phyloP scores from a whole-genome alignment of 352 stramenopile genomes.

The Phytopythium vexans region DNA sequence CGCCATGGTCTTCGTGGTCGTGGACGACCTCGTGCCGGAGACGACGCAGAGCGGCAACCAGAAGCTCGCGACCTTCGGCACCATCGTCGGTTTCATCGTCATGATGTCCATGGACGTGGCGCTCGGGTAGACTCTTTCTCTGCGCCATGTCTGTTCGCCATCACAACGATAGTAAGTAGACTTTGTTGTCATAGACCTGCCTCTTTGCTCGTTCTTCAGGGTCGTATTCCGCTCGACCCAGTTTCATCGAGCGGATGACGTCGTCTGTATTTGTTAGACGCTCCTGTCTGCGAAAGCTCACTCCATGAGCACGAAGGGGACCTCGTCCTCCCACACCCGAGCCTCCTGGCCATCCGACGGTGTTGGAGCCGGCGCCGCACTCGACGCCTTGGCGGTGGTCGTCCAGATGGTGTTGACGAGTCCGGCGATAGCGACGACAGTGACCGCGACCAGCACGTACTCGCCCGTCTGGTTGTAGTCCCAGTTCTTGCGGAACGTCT shows the following conservation, averaged over 20 bases:
- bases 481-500: conserved; percentile 41
- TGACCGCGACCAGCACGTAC: conserved; percentile 35
- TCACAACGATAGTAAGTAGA: neutral
- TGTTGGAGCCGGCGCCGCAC: neutral
- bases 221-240: too few relatives aligned
- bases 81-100: conserved; percentile 88
- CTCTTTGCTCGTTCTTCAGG: too few relatives aligned
- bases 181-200: neutral
- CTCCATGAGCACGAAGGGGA: conserved; percentile 53
- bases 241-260: too few relatives aligned
- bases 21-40: conserved; percentile 90
- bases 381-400: conserved; percentile 8
- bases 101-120: conserved; percentile 92
- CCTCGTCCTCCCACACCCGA: conserved; percentile 15
- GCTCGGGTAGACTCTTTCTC: conserved; percentile 39
- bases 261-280: neutral
- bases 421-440: conserved; percentile 36
- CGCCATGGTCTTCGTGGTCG: conserved; percentile 92
- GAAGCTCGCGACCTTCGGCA: conserved; percentile 83
- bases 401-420: conserved; percentile 56
- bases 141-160: neutral
- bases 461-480: conserved; percentile 36
- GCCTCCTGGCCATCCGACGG: neutral
- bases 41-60: conserved; percentile 86
- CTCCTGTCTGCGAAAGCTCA: conserved; percentile 6